Evolutionary conservation across 345 rosid species (phyloP).

Genomic region (Arabis alpina): DNA sequence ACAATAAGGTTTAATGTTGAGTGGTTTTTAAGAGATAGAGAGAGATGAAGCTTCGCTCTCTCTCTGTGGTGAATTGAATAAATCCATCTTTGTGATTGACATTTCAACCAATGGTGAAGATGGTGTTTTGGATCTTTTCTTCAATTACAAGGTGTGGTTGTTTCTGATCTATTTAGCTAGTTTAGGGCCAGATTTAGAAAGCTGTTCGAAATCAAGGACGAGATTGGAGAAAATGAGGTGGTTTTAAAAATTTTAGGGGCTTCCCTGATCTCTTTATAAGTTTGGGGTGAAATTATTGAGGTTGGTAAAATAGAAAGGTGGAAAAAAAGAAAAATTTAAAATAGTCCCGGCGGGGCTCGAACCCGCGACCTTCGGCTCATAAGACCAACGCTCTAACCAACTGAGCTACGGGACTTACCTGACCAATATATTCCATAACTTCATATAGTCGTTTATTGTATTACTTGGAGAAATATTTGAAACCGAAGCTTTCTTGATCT

Average conservation of each 20-base stretch:
- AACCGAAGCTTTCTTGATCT: background rate
- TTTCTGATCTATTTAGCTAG: constrained; percentile 13
- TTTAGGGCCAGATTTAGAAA: background rate
- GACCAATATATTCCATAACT: rapidly evolving
- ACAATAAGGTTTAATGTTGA: constrained; percentile 33
- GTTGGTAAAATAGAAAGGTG: background rate
- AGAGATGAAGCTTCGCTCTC: constrained; percentile 41
- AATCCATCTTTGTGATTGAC: constrained; percentile 36
- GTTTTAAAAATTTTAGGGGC: background rate
- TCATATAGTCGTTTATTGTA: rapidly evolving
- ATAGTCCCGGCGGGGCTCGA: constrained; percentile 93
- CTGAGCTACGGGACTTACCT: constrained; percentile 92
- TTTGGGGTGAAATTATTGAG: background rate
- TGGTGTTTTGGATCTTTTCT: constrained; percentile 36
- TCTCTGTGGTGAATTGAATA: constrained; percentile 40
- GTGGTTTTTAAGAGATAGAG: constrained; percentile 29
- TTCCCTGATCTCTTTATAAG: background rate
- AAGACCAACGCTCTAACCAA: constrained; percentile 99
- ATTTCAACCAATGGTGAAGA: constrained; percentile 37
- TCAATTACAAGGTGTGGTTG: constrained; percentile 19
- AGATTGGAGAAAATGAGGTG: background rate
- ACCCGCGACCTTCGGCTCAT: constrained; percentile 99
- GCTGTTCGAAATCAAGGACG: background rate
- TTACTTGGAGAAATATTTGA: background rate
- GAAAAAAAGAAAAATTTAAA: background rate